Evolutionary conservation across 2,329 filamentous ascomycete genomes (phyloP), one percentile per base, ranked within the genome.

Genomic region (Cordyceps cateniannulata): DNA sequence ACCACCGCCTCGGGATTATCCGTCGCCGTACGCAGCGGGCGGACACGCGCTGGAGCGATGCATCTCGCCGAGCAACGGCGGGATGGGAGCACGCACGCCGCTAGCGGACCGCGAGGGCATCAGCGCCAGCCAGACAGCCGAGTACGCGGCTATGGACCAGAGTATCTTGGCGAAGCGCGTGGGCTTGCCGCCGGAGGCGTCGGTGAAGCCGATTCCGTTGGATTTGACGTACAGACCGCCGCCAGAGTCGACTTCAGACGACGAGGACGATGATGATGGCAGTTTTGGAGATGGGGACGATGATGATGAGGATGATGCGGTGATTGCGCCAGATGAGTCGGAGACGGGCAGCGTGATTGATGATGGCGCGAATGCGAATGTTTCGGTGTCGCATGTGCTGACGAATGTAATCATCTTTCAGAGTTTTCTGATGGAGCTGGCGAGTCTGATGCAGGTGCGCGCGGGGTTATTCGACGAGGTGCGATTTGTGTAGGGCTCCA

Each of bases 391-490:
- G 45, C 90, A 93, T 70, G 78, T 93, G 12, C 76, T 95, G 63
- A 93, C 90, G 6, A 95, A 93, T 70, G 84, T 89, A 45, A 84
- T 93, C 62, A 83, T 93, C 55, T 77, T 92, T 61, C 90, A 95
- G 71, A 88, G 89, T 40, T 95, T 95, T 70, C 74, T 93, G 54
- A 79, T 93, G 54, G 90, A 95, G 72, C 73, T 93, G 60, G 86
- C 89, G 2, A 88, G 88, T 27, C 73, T 93, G 66, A 79, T 92
- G 62, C 89, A 93, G 71, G 86, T 89, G 40, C 80, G 90, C 59
- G 88, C 87, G 25, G 86, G 86, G 14, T 72, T 93, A 52, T 93
- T 93, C 73, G 87, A 88, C 59, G 90, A 93, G 71, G 86, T 91
- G 27, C 83, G 82, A 44, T 91, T 88, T 62, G 71, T 74, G 12